These are phyloP conservation scores for Lentinula sp. DNA, from an alignment of 768 basidiomycete species.

Conservation along the genomic window DNA sequence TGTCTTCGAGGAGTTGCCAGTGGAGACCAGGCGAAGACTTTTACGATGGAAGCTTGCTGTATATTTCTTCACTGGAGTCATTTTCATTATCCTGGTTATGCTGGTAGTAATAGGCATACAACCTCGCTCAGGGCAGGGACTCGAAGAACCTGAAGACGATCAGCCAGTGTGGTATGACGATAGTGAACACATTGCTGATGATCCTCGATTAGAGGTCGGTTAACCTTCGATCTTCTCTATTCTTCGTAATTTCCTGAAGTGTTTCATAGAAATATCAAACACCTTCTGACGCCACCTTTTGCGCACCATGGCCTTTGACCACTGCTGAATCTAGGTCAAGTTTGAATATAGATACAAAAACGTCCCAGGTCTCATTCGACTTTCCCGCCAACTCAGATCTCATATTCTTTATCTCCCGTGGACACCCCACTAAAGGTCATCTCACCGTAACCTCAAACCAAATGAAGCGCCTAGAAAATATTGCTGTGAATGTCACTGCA, in stretches of 20 bases:
- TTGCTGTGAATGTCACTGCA: background rate
- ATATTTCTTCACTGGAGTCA: background rate
- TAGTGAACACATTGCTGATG: background rate
- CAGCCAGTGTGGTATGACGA: background rate
- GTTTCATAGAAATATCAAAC: background rate
- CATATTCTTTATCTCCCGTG: constrained; percentile 3
- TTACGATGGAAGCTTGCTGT: background rate
- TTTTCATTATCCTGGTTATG: background rate
- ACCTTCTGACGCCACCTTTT: background rate
- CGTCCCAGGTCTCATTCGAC: background rate
- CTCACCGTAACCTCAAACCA: background rate
- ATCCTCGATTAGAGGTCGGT: background rate
- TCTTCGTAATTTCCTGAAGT: background rate
- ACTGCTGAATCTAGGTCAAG: background rate
- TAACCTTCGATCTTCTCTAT: background rate
- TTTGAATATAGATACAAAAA: background rate
- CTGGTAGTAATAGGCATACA: background rate
- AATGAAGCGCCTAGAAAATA: background rate
- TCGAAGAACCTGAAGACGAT: background rate
- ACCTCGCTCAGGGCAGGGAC: background rate
- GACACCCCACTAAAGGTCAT: background rate
- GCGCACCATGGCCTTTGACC: background rate
- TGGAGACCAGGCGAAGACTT: background rate
- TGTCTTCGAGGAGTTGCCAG: background rate
- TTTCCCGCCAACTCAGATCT: background rate